Conservation (phyloP, 2,329 filamentous ascomycete species). For the Talaromyces sp. region DNA sequence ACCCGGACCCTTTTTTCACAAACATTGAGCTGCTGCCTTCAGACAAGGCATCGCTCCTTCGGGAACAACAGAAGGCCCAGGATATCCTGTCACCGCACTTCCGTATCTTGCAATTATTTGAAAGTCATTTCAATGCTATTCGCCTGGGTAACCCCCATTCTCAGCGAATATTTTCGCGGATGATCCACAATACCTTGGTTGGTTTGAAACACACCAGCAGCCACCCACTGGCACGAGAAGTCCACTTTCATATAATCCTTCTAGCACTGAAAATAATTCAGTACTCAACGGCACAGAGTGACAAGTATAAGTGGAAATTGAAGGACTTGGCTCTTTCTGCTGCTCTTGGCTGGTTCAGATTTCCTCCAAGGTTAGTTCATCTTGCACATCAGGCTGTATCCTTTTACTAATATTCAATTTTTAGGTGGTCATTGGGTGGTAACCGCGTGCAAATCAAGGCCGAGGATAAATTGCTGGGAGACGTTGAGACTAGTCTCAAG, state of each 20-base stretch:
- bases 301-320: constrained; percentile 68
- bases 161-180: constrained; percentile 72
- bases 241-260: constrained; percentile 83
- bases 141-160: constrained; percentile 78
- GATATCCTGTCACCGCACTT: constrained; percentile 83
- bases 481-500: constrained; percentile 65
- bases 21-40: constrained; percentile 91
- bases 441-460: constrained; percentile 92
- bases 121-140: constrained; percentile 90
- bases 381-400: background rate
- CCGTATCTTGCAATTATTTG: constrained; percentile 79
- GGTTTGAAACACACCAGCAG: constrained; percentile 64
- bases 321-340: constrained; percentile 87
- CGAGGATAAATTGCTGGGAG: constrained; percentile 73
- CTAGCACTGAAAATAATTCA: constrained; percentile 75
- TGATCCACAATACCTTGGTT: constrained; percentile 73
- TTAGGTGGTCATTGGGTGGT: constrained; percentile 88
- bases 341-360: constrained; percentile 81
- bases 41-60: constrained; percentile 68
- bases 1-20: constrained; percentile 81
- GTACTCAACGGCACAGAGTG: constrained; percentile 59
- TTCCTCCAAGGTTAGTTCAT: constrained; percentile 56
- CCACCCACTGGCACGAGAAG: constrained; percentile 84
- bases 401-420: background rate
- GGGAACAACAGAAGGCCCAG: constrained; percentile 72